Evolutionary conservation across 371 early-diverging fungal species (phyloP).

Genomic region (Basidiobolus meristosporus): DNA sequence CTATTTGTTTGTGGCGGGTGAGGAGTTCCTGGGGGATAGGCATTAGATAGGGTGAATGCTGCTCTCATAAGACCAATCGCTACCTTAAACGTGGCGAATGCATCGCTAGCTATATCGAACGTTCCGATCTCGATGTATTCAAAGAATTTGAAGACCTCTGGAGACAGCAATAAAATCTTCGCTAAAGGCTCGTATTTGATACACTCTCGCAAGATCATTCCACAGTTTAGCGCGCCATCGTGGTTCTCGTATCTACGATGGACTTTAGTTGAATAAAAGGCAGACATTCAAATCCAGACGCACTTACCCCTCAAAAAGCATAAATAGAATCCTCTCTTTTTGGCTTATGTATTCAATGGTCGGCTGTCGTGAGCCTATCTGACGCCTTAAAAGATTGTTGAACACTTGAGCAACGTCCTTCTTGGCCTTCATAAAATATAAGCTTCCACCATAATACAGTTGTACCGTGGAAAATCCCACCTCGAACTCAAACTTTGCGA

Average conservation of each 20-base stretch:
- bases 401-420: slow-evolving; percentile 97
- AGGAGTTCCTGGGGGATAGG: no score
- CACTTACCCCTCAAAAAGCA: slow-evolving; percentile 60
- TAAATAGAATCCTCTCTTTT: slow-evolving; percentile 59
- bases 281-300: no score
- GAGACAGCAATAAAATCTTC: slow-evolving; percentile 61
- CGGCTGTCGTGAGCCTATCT: slow-evolving; percentile 85
- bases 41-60: no score
- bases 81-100: slow-evolving; percentile 92
- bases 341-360: slow-evolving; percentile 86
- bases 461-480: slow-evolving; percentile 15
- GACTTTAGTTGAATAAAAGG: no score
- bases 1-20: no score
- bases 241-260: slow-evolving; percentile 73
- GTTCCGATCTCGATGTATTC: slow-evolving; percentile 87
- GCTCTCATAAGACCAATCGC: no score
- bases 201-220: slow-evolving; percentile 91
- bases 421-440: no score
- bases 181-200: slow-evolving; percentile 84
- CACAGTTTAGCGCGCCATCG: slow-evolving; percentile 90
- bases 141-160: slow-evolving; percentile 79
- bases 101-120: slow-evolving; percentile 94
- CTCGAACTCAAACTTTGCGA: slow-evolving; percentile 86
- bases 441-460: no score
- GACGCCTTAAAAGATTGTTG: slow-evolving; percentile 84